Percentiles rank a stretch among this genome's conserved stretches.
phyloP scores from a whole-genome alignment of 257 asterid genomes.

The Solanum appendiculatum region DNA sequence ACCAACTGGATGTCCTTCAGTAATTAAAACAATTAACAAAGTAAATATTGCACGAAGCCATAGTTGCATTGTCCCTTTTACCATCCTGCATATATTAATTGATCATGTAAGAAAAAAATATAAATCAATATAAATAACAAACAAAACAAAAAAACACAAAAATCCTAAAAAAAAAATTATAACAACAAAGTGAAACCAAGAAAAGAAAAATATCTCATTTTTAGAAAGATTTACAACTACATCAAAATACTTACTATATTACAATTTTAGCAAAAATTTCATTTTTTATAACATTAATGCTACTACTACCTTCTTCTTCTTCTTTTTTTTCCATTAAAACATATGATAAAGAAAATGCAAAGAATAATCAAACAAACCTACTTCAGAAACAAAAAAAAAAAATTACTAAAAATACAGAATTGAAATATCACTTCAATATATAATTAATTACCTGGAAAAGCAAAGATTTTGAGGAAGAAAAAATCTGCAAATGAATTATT shows the following conservation, averaged over 20 bases:
- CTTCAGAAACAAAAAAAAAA: background rate
- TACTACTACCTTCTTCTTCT: background rate
- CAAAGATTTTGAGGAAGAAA: background rate
- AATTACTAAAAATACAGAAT: background rate
- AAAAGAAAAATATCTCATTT: background rate
- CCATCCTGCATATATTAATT: constrained; percentile 9
- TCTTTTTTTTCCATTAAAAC: background rate
- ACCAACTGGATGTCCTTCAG: constrained; percentile 19
- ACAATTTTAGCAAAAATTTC: background rate
- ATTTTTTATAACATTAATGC: background rate
- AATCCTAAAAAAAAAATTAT: background rate
- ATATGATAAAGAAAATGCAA: background rate
- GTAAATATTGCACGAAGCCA: constrained; percentile 9
- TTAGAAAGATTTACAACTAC: background rate
- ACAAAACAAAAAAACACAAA: background rate
- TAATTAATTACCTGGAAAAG: background rate
- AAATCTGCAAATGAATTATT: background rate
- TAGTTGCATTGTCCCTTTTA: background rate
- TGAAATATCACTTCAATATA: background rate
- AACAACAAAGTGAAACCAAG: background rate
- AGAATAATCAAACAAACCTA: background rate
- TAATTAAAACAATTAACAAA: constrained; percentile 6
- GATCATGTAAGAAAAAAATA: background rate
- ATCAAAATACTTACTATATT: background rate
- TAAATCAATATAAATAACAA: background rate